phyloP scores from a whole-genome alignment of 805 yeast genomes.

The Kuraishia cidri region DNA sequence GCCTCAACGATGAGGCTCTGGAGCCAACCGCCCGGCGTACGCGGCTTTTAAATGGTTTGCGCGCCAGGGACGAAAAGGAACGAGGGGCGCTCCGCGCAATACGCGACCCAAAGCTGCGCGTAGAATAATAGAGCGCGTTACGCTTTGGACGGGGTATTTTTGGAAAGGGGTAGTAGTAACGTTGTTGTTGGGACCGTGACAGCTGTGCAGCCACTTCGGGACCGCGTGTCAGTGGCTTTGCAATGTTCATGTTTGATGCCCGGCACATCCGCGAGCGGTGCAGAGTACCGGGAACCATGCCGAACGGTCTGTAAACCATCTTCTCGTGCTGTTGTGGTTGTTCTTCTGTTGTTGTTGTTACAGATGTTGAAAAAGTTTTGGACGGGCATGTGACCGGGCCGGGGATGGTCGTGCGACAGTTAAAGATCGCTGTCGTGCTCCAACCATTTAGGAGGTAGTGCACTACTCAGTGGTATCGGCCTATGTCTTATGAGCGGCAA shows the following conservation, averaged over 20 bases:
- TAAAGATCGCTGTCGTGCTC: too few species aligned
- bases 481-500: too few species aligned
- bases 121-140: constrained; percentile 36
- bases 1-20: not conserved
- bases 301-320: too few species aligned
- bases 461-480: too few species aligned
- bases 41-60: not conserved
- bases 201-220: constrained; percentile 2
- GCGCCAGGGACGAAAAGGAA: not conserved
- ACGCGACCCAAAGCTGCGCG: not conserved
- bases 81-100: not conserved
- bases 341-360: too few species aligned
- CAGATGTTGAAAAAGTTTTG: too few species aligned
- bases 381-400: too few species aligned
- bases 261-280: too few species aligned
- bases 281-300: too few species aligned
- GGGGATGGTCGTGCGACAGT: too few species aligned
- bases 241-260: not conserved
- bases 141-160: constrained; percentile 50
- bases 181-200: not conserved
- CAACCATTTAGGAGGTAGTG: too few species aligned
- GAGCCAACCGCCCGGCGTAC: not conserved
- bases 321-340: too few species aligned
- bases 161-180: constrained; percentile 33
- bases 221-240: constrained; percentile 4